These are phyloP conservation scores for Wickerhamiella vanderwaltii DNA, from an alignment of 805 yeast species.

Conservation along the genomic window DNA sequence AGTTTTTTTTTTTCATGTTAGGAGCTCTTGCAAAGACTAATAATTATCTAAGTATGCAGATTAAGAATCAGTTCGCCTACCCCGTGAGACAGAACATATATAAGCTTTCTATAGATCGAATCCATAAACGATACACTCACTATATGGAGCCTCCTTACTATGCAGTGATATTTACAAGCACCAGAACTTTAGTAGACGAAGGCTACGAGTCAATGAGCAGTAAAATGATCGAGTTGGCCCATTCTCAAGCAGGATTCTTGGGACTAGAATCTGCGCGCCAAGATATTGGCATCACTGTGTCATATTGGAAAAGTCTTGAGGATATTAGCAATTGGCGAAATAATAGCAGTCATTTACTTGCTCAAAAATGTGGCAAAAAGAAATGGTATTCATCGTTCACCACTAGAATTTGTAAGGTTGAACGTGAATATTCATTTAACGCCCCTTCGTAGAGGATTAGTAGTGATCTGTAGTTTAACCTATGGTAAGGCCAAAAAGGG, in stretches of 20 bases:
- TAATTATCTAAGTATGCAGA: no score
- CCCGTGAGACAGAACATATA: no score
- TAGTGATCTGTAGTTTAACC: not conserved
- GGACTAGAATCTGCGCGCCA: slow-evolving; percentile 5
- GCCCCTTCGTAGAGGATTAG: not conserved
- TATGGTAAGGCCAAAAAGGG: slow-evolving; percentile 6
- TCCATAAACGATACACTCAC: no score
- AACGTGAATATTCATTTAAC: slow-evolving; percentile 1
- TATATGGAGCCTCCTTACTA: slow-evolving; percentile 2
- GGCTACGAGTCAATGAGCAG: slow-evolving; percentile 8
- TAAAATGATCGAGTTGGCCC: slow-evolving; percentile 2
- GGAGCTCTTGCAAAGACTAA: no score
- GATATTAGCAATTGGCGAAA: not conserved
- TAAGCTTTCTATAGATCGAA: no score
- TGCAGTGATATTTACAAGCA: slow-evolving; percentile 5
- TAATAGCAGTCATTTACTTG: not conserved
- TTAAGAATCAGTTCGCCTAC: no score
- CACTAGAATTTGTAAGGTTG: slow-evolving; percentile 1
- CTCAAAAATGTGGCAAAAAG: slow-evolving; percentile 1
- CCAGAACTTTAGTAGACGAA: slow-evolving; percentile 2
- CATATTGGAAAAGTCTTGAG: slow-evolving; percentile 8
- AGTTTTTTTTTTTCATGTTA: no score
- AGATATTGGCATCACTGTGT: slow-evolving; percentile 5
- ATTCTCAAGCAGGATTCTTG: not conserved
- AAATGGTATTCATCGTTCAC: slow-evolving; percentile 1